phyloP scores from a whole-genome alignment of 345 rosid genomes.

The Hirschfeldia incana region DNA sequence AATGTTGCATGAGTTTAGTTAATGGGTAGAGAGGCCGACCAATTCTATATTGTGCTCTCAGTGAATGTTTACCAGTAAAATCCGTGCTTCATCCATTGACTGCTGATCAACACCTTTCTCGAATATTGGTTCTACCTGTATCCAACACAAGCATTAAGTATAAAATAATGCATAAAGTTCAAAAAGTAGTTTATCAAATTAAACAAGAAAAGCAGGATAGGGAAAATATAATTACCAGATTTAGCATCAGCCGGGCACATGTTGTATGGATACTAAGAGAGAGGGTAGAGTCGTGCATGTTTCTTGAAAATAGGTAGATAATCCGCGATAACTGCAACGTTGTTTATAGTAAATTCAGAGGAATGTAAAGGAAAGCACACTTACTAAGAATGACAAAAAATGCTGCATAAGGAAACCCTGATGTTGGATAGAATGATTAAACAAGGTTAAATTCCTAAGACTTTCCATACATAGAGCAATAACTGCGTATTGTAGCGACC shows the following conservation, averaged over 20 bases:
- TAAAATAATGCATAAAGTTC: constrained; percentile 2
- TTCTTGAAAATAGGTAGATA: constrained; percentile 91
- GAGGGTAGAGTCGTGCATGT: constrained; percentile 97
- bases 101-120: constrained; percentile 95
- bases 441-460: constrained; percentile 7
- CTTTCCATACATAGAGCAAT: constrained; percentile 4
- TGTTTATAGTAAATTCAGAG: constrained; percentile 17
- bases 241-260: constrained; percentile 96
- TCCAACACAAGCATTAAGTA: constrained; percentile 20
- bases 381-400: not conserved
- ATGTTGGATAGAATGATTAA: not conserved
- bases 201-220: constrained; percentile 16
- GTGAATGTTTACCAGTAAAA: constrained; percentile 66
- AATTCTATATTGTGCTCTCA: constrained; percentile 22
- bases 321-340: constrained; percentile 84
- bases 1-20: constrained; percentile 28
- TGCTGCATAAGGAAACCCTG: not conserved
- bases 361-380: constrained; percentile 25
- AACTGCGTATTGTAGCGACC: not conserved
- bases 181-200: constrained; percentile 13
- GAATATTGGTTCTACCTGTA: constrained; percentile 96
- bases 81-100: constrained; percentile 96
- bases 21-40: constrained; percentile 16
- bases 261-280: constrained; percentile 96
- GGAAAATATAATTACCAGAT: constrained; percentile 63